Conservation (phyloP, 2,329 filamentous ascomycete species). For the Xylaria sp. region DNA sequence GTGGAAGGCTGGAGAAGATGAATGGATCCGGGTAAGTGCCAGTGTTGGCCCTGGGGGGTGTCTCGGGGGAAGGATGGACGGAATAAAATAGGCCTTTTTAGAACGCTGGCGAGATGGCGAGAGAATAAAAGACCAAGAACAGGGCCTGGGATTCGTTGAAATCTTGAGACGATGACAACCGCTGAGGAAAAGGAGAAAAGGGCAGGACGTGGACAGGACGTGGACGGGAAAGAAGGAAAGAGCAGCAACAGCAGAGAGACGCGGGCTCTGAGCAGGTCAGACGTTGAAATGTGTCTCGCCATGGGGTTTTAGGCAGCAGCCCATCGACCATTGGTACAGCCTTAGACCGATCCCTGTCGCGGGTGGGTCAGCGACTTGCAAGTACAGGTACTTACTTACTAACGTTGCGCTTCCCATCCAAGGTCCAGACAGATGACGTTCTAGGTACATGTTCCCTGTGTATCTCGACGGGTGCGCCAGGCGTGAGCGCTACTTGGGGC, state of each 20-base stretch:
- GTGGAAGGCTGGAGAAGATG: not conserved
- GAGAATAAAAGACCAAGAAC: slow-evolving; percentile 7
- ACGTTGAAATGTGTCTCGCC: slow-evolving; percentile 24
- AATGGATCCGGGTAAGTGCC: not conserved
- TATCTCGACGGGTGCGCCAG: not conserved
- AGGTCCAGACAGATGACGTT: not conserved
- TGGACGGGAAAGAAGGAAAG: slow-evolving; percentile 10
- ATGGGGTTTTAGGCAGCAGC: slow-evolving; percentile 31
- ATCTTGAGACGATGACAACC: slow-evolving; percentile 1
- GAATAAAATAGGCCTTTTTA: slow-evolving; percentile 14
- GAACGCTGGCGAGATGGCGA: slow-evolving; percentile 3
- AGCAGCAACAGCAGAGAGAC: slow-evolving; percentile 13
- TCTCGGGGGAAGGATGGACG: not conserved
- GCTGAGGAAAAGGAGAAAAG: slow-evolving; percentile 12
- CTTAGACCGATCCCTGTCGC: slow-evolving; percentile 20
- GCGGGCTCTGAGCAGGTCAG: slow-evolving; percentile 9
- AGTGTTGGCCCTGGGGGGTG: not conserved
- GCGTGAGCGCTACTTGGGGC: slow-evolving; percentile 12
- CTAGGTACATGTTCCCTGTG: not conserved
- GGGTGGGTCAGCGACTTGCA: not conserved
- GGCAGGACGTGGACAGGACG: not conserved
- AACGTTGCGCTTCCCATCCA: not conserved
- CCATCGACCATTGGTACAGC: slow-evolving; percentile 25
- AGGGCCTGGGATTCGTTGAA: slow-evolving; percentile 7
- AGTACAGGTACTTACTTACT: no score